phyloP scores from a whole-genome alignment of 2,329 filamentous ascomycete species.

The Hymenoscyphus occultus region DNA sequence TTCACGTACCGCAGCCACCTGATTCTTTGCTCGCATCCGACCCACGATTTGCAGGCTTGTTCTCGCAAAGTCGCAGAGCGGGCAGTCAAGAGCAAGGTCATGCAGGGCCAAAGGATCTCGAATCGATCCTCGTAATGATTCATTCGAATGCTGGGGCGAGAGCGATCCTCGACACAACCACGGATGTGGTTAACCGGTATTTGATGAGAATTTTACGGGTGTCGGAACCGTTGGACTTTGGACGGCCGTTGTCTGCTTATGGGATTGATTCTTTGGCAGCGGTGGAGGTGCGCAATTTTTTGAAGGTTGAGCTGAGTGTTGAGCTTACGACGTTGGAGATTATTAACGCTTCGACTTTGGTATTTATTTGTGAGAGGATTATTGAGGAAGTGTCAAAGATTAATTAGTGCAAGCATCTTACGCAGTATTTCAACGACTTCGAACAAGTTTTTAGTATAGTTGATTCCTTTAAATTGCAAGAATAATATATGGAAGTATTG shows the following conservation, averaged over 20 bases:
- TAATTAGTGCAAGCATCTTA: too few species aligned
- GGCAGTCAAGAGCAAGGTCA: background rate
- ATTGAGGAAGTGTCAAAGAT: too few species aligned
- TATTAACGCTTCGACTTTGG: constrained; percentile 30
- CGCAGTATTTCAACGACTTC: too few species aligned
- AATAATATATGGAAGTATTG: too few species aligned
- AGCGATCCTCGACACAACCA: constrained; percentile 20
- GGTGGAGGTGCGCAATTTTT: constrained; percentile 49
- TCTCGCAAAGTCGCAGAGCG: constrained; percentile 19
- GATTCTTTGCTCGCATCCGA: constrained; percentile 30
- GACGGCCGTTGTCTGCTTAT: constrained; percentile 24
- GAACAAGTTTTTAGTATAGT: too few species aligned
- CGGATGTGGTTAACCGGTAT: constrained; percentile 28
- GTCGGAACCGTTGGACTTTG: constrained; percentile 28
- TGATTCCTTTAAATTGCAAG: too few species aligned
- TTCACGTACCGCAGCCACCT: constrained; percentile 29
- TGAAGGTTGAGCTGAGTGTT: constrained; percentile 41
- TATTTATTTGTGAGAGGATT: constrained; percentile 31
- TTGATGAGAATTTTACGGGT: constrained; percentile 32
- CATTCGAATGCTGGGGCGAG: constrained; percentile 20
- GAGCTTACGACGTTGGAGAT: constrained; percentile 35
- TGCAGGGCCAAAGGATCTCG: constrained; percentile 26
- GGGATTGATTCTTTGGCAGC: constrained; percentile 50
- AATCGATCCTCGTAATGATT: constrained; percentile 16
- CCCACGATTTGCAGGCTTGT: constrained; percentile 28